Conservation (phyloP, 345 rosid genomes). For the Citrus glauca region DNA sequence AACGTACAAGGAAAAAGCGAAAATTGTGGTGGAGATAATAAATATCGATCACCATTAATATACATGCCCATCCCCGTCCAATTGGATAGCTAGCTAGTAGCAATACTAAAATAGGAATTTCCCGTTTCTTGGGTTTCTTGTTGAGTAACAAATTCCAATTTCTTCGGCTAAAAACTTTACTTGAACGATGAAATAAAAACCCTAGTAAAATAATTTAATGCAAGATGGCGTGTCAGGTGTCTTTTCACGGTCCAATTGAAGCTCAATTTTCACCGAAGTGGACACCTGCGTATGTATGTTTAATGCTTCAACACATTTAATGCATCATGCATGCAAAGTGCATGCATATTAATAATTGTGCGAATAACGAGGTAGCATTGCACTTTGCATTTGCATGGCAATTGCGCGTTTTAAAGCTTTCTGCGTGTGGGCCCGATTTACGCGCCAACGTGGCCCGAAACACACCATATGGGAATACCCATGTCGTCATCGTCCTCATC, state of each 20-base stretch:
- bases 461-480: conserved; percentile 22
- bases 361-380: background rate
- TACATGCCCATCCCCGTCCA: no score
- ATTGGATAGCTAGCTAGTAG: no score
- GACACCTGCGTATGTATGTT: background rate
- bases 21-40: background rate
- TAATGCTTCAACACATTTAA: background rate
- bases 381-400: no score
- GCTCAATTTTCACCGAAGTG: background rate
- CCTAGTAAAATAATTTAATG: background rate
- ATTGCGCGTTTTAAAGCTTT: background rate
- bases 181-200: background rate
- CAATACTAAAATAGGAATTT: no score
- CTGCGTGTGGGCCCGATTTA: background rate
- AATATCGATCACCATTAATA: background rate
- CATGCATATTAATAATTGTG: no score
- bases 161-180: background rate
- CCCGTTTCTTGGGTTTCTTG: no score
- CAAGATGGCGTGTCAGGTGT: background rate
- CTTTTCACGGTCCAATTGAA: background rate
- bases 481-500: conserved; percentile 8
- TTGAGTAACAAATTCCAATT: background rate
- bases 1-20: background rate
- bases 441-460: conserved; percentile 6
- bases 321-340: background rate